Evolutionary conservation across 2,329 filamentous ascomycete genomes (phyloP), one percentile per base, ranked within the genome.

Genomic region (Didymella exigua): DNA sequence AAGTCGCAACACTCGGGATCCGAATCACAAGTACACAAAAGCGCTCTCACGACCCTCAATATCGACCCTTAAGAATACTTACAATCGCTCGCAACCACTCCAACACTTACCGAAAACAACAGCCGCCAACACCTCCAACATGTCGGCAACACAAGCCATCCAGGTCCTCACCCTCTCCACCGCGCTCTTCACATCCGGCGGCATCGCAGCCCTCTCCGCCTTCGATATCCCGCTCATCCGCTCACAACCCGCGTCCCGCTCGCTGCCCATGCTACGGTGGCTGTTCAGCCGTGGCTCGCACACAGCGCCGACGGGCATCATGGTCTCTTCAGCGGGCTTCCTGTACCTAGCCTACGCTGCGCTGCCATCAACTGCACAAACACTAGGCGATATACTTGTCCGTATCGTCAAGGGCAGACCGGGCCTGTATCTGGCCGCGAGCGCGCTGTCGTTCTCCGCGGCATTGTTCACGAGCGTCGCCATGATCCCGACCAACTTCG

Each of bases 261-360:
- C 74, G 2, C 67, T 75, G 1, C 73, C 74, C n/a, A 58, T 63
- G 34, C 67, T 57, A 2, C 69, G 71, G 36, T 76, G 72, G 73
- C 69, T 75, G 27, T 76, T 75, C 60, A 72, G 67, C 30, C 68
- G 73, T 0, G 74, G 73, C 45, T 75, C 71, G 6, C 74, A 75
- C 57, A 58, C 71, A 27, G 74, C 75, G 54, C 73, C 72, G 7
- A 49, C 57, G 5, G 59, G 62, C 16, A 69, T 69, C 5, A 24
- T 70, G n/a, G 10, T 69, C 44, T 68, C 72, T 0, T 60, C 60
- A 6, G 45, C 63, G 0, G 66, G 69, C 23, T 76, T 76, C 52
- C 46, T 58, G 8, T 64, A 51, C 43, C 66, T 74, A 0, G 63
- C 64, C 13, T 71, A 66, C 48, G 16, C 21, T 8, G 33, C 60